Percentiles rank a stretch among this genome's conserved stretches.
phyloP scores from a whole-genome alignment of 306 rosid genomes.

The Glycine tomentella region DNA sequence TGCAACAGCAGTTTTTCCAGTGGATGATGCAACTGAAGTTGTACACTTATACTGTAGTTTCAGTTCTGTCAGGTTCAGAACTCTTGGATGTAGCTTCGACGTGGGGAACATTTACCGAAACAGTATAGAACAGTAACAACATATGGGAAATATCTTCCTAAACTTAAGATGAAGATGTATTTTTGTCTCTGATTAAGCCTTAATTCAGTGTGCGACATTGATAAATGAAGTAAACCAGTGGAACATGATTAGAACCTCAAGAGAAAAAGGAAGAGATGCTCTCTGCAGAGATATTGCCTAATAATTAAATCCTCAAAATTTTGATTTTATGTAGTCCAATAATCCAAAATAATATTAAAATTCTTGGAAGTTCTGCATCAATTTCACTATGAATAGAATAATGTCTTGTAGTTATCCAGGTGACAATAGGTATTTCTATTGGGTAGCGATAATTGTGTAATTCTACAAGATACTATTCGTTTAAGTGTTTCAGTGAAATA shows the following conservation, averaged over 20 bases:
- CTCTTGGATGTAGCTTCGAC: neutral
- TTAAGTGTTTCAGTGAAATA: neutral
- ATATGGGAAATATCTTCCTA: neutral
- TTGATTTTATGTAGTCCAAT: conserved; percentile 16
- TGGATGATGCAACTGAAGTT: conserved; percentile 14
- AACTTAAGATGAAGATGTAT: conserved; percentile 2
- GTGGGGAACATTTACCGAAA: neutral
- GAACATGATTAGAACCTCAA: conserved; percentile 1
- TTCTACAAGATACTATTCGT: neutral
- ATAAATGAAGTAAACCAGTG: neutral
- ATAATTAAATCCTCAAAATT: neutral
- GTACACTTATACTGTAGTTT: conserved; percentile 28
- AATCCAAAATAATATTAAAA: neutral
- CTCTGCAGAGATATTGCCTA: neutral
- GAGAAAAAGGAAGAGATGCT: neutral
- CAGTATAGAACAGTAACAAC: neutral
- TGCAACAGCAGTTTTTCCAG: conserved; percentile 22
- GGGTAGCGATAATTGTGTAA: too few species aligned
- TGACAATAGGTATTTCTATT: too few species aligned
- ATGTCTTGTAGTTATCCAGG: too few species aligned
- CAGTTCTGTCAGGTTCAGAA: conserved; percentile 15
- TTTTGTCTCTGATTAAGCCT: neutral
- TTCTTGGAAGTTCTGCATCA: neutral
- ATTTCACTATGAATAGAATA: conserved; percentile 1
- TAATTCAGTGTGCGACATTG: neutral